Conservation (phyloP, 176 grass and related monocot species). For the Carex myosuroides region DNA sequence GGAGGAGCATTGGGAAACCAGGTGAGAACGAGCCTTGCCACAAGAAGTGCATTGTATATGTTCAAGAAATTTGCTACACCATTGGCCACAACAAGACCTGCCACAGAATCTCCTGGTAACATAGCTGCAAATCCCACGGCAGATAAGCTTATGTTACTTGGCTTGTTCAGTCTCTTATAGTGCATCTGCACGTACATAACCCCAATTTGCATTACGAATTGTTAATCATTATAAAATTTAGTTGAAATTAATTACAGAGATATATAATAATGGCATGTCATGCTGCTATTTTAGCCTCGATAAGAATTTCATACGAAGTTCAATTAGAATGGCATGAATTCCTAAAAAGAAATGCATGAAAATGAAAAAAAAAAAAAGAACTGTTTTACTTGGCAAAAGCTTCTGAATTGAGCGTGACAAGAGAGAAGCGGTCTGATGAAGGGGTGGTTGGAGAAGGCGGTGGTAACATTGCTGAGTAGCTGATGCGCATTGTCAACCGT, state of each 20-base stretch:
- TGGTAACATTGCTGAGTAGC: slow-evolving; percentile 45
- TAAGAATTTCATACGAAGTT: neutral
- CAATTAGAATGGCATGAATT: neutral
- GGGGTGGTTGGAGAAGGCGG: slow-evolving; percentile 50
- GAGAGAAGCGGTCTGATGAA: slow-evolving; percentile 54
- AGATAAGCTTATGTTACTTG: slow-evolving; percentile 9
- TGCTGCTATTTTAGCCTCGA: neutral
- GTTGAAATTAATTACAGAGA: neutral
- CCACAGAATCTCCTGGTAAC: slow-evolving; percentile 68
- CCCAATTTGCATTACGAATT: slow-evolving; percentile 2
- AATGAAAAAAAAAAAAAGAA: neutral
- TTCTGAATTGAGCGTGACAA: slow-evolving; percentile 44
- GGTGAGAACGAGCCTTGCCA: slow-evolving; percentile 85
- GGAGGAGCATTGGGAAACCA: slow-evolving; percentile 97
- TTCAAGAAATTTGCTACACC: slow-evolving; percentile 90
- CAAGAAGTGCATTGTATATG: slow-evolving; percentile 85
- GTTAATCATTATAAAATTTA: neutral
- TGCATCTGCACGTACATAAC: slow-evolving; percentile 22
- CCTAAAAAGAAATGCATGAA: neutral
- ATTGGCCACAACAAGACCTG: slow-evolving; percentile 72
- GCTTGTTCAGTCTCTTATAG: slow-evolving; percentile 13
- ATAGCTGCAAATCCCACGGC: slow-evolving; percentile 66
- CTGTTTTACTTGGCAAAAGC: slow-evolving; percentile 57
- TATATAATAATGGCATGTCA: neutral
- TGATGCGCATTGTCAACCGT: slow-evolving; percentile 7